A percentile compares a stretch with the other conserved stretches of the same genome.
phyloP scores from a whole-genome alignment of 352 stramenopile species.

The Pythium biforme region DNA sequence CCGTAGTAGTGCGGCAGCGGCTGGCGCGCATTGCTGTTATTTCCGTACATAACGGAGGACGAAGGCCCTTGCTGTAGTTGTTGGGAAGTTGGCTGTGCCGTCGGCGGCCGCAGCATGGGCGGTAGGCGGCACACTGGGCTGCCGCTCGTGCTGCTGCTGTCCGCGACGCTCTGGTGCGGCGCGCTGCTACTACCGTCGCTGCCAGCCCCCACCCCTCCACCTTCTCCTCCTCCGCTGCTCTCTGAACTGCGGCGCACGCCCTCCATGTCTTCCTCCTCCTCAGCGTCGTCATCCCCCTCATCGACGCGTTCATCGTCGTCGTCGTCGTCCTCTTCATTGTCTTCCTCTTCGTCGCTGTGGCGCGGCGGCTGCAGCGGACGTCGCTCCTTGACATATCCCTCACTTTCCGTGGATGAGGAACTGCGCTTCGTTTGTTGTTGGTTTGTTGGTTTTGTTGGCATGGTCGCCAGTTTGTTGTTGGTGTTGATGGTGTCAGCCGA shows the following conservation, averaged over 20 bases:
- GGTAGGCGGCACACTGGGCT: slow-evolving; percentile 45
- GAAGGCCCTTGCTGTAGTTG: neutral
- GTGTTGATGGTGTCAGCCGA: neutral
- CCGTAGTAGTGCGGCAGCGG: slow-evolving; percentile 3
- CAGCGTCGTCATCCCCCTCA: neutral
- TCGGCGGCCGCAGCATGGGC: slow-evolving; percentile 32
- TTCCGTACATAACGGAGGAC: neutral
- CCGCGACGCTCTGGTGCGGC: slow-evolving; percentile 2
- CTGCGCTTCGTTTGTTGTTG: slow-evolving; percentile 7
- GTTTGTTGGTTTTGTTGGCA: slow-evolving; percentile 3
- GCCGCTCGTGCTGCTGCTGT: slow-evolving; percentile 19
- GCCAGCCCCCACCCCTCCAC: neutral
- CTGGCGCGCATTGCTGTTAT: slow-evolving; percentile 7
- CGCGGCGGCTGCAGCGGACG: neutral
- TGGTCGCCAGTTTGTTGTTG: slow-evolving; percentile 6
- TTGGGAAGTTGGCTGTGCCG: neutral
- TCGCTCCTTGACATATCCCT: slow-evolving; percentile 5
- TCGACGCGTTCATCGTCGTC: slow-evolving; percentile 3
- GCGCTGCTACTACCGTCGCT: slow-evolving; percentile 5
- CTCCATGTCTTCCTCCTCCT: neutral
- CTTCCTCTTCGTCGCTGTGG: slow-evolving; percentile 10
- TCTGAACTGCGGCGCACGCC: slow-evolving; percentile 3
- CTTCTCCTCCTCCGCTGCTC: neutral
- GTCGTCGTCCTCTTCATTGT: slow-evolving; percentile 15
- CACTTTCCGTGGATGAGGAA: slow-evolving; percentile 19